Evolutionary conservation across 192 early-diverging fungal species (phyloP).

Genomic region (Diversispora eburnea): DNA sequence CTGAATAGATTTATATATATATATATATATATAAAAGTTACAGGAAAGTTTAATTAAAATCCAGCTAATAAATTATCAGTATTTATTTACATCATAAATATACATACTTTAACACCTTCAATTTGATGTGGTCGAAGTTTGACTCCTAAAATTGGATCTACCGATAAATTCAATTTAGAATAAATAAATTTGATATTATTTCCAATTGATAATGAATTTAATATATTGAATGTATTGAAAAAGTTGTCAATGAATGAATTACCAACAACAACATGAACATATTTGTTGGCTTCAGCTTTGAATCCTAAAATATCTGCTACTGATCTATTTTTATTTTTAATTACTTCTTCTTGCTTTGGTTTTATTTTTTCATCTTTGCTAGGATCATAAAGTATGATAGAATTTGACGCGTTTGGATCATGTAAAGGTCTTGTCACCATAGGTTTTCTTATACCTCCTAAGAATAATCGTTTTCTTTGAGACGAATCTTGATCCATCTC

Average conservation of each 20-base stretch:
- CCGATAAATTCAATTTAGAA: background rate
- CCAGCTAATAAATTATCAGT: too few species aligned
- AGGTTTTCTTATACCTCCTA: constrained; percentile 13
- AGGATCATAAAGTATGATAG: constrained; percentile 85
- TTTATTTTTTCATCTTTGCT: constrained; percentile 36
- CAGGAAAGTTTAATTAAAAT: background rate
- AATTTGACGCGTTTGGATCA: constrained; percentile 77
- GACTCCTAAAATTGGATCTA: constrained; percentile 81
- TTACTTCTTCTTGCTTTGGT: constrained; percentile 24
- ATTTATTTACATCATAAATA: too few species aligned
- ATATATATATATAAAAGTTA: background rate
- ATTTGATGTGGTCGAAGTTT: constrained; percentile 94
- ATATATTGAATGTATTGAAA: background rate
- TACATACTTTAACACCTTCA: constrained; percentile 72
- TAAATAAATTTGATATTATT: background rate
- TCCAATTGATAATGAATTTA: background rate
- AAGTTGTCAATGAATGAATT: background rate
- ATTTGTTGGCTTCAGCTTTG: constrained; percentile 39
- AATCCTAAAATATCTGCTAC: constrained; percentile 54
- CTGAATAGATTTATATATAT: constrained; percentile 29
- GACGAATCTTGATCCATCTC: constrained; percentile 15
- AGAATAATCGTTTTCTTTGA: constrained; percentile 7
- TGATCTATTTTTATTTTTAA: constrained; percentile 46
- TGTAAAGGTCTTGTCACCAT: constrained; percentile 62
- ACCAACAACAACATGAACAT: constrained; percentile 70